These are phyloP conservation scores for Quercus lobata DNA, from an alignment of 331 rosid genomes.

Conservation along the genomic window DNA sequence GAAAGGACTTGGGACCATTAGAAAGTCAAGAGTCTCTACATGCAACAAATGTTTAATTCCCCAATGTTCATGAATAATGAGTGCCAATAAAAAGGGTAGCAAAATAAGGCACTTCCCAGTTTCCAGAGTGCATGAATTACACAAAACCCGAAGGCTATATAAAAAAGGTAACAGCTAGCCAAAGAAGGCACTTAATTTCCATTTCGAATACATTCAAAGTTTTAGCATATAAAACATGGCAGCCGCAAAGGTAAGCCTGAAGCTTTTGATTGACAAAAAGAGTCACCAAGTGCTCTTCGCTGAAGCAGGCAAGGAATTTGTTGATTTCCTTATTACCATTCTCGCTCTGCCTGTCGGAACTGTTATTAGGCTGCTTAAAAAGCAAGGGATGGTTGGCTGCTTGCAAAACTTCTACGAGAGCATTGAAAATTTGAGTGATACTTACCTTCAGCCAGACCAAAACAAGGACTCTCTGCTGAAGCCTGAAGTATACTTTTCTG, in stretches of 20 bases:
- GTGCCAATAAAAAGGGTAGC: no score
- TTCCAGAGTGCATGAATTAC: no score
- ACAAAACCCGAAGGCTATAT: no score
- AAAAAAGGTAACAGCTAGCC: no score
- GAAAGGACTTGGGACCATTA: no score
- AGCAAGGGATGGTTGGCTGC: background rate
- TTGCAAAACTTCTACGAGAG: background rate
- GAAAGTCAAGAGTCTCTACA: no score
- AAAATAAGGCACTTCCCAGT: no score
- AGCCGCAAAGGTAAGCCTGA: background rate
- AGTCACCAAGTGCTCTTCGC: background rate
- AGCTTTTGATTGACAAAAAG: background rate
- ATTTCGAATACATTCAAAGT: no score
- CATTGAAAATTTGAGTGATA: background rate
- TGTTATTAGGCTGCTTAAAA: background rate
- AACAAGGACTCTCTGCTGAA: background rate
- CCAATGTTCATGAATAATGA: no score
- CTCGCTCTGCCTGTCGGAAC: background rate
- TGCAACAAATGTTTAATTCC: no score
- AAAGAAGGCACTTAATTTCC: no score
- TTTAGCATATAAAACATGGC: background rate
- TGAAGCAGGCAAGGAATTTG: background rate
- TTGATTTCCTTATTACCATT: background rate
- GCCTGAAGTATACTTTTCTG: background rate
- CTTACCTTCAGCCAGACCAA: background rate